Base-by-base conservation (phyloP, 208 protist species). In the Trichomonas vaginalis region DNA sequence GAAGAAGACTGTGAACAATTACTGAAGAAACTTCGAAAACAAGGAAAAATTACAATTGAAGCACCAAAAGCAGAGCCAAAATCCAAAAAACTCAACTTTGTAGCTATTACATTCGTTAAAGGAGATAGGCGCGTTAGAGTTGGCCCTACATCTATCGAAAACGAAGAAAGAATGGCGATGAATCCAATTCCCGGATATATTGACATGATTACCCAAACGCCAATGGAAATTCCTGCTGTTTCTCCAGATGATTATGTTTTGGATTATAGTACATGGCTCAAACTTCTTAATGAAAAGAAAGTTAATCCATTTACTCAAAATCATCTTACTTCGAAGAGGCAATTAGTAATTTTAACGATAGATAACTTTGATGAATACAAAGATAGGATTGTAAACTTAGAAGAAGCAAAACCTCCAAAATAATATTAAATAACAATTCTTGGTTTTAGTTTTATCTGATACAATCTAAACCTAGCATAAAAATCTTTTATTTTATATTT, bases 171-270 rank as follows among this genome's bases (percentile, higher is more conserved):
- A 27, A 42, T 42, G 46, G 14, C 14, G 0, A 35, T 92, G 45
- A 92, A 92, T 92, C 86, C 86, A 51, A 92, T 92, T 51, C 86
- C 86, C 17, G 86, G 86, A 48, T 51, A 35, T 39, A 51, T 92
- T 9, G 86, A 92, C 39, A 42, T 48, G n/a, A 35, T 92, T 14
- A 92, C 86, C 8, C 12, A 48, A 15, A 23, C 48, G 15, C 86
- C 86, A 92, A 92, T 92, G 86, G 15, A 35, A 51, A 51, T 92
- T 21, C 86, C 86, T 8, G n/a, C 86, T 8, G 17, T 92, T 2
- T 92, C 86, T 32, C 40, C 40, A 39, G 86, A 92, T 51, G 86
- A 45, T 4, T 92, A 92, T 51, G 86, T 92, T 35, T 39, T 92
- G 6, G 86, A 92, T 39, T 92, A 92, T 39, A 42, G 37, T 10